Conservation (phyloP, 495 filamentous ascomycete genomes). For the Trichoderma gamsii region DNA sequence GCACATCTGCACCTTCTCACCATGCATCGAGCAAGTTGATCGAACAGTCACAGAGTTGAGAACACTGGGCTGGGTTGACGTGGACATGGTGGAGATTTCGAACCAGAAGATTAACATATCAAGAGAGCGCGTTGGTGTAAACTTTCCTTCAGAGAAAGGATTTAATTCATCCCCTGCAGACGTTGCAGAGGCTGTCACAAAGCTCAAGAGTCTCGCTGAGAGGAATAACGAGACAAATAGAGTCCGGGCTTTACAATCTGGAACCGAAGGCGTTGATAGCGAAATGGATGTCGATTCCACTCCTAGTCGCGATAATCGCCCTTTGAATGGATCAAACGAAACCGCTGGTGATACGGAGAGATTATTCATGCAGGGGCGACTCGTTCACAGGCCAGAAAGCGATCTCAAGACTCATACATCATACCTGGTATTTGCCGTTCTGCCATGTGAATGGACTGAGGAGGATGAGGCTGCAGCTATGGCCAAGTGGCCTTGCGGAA, state of each 20-base stretch:
- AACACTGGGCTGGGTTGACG: conserved; percentile 77
- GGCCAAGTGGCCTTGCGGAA: conserved; percentile 53
- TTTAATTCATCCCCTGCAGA: conserved; percentile 50
- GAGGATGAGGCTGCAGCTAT: conserved; percentile 70
- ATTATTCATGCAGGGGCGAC: conserved; percentile 55
- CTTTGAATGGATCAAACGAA: conserved; percentile 10
- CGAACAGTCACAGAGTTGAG: conserved; percentile 74
- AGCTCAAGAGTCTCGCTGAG: conserved; percentile 47
- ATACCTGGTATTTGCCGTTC: conserved; percentile 87
- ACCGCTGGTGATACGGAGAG: conserved; percentile 29
- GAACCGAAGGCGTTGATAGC: conserved; percentile 24
- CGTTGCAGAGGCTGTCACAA: conserved; percentile 70
- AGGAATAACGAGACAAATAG: conserved; percentile 59
- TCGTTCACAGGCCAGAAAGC: conserved; percentile 72
- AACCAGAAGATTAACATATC: conserved; percentile 72
- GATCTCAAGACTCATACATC: conserved; percentile 93
- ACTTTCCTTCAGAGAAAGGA: conserved; percentile 35
- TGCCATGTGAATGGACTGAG: conserved; percentile 78
- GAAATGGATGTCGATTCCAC: conserved; percentile 17
- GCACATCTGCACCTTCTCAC: conserved; percentile 87
- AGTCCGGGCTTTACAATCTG: not conserved
- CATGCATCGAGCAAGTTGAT: conserved; percentile 92
- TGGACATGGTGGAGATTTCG: conserved; percentile 82
- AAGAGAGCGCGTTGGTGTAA: conserved; percentile 67
- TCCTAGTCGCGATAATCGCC: conserved; percentile 19